A percentile compares a stretch with the other conserved stretches of the same genome.
phyloP scores from a whole-genome alignment of 306 rosid genomes.

The Trichosanthes truncata region DNA sequence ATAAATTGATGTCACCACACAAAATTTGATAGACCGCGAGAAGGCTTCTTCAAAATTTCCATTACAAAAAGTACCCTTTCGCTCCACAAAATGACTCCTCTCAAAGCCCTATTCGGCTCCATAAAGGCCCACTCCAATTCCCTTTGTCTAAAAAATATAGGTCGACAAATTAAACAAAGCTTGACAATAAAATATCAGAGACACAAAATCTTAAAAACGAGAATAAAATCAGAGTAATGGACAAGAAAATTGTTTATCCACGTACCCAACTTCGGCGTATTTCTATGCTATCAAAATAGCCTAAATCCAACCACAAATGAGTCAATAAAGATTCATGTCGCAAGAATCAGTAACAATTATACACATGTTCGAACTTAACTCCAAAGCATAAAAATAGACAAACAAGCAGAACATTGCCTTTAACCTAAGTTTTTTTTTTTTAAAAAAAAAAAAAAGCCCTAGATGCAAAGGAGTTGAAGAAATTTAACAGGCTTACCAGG shows the following conservation, averaged over 20 bases:
- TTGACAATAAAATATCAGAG: neutral
- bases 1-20: neutral
- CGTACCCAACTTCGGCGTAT: neutral
- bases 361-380: neutral
- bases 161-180: neutral
- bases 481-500: constrained; percentile 13
- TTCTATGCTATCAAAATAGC: neutral
- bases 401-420: neutral
- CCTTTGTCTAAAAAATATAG: neutral
- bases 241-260: neutral
- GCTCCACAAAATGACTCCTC: neutral
- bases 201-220: neutral
- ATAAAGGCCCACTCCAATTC: neutral
- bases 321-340: neutral
- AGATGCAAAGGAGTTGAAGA: constrained; percentile 7
- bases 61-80: neutral
- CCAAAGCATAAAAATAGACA: neutral
- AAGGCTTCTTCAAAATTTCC: neutral
- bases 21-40: neutral
- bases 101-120: neutral
- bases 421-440: neutral
- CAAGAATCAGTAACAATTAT: neutral
- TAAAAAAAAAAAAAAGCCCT: constrained; percentile 17
- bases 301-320: neutral
- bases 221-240: neutral